These are phyloP conservation scores for Aspergillus flavus DNA, from an alignment of 2,329 filamentous ascomycete species.

Conservation along the genomic window DNA sequence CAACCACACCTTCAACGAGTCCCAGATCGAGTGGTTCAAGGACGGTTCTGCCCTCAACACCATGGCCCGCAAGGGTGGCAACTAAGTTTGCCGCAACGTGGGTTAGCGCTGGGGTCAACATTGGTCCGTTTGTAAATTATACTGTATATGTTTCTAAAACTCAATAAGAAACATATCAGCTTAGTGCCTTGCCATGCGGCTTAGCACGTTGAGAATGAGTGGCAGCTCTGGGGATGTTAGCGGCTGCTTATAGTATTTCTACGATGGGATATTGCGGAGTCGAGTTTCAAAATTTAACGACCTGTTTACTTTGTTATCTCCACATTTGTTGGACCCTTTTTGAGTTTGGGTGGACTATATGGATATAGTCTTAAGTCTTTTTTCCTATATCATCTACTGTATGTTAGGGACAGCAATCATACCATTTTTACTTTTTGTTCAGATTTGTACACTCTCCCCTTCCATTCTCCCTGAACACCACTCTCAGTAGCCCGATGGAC, in stretches of 20 bases:
- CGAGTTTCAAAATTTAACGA: conserved; percentile 38
- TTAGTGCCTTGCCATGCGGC: neutral
- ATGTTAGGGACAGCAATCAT: conserved; percentile 43
- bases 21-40: conserved; percentile 99
- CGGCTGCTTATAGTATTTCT: conserved; percentile 28
- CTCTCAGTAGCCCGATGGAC: neutral
- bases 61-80: conserved; percentile 74
- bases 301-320: conserved; percentile 33
- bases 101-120: conserved; percentile 6
- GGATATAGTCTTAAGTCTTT: conserved; percentile 42
- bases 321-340: conserved; percentile 25
- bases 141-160: conserved; percentile 25
- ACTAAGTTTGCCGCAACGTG: conserved; percentile 28
- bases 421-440: conserved; percentile 35
- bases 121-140: conserved; percentile 27
- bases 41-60: conserved; percentile 97
- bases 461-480: neutral
- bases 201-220: conserved; percentile 9
- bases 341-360: conserved; percentile 41
- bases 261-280: conserved; percentile 37
- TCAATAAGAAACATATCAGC: conserved; percentile 13
- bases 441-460: neutral
- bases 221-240: conserved; percentile 16
- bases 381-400: conserved; percentile 35
- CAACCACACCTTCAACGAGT: conserved; percentile 95